phyloP scores from a whole-genome alignment of 495 filamentous ascomycete species.

The Penicillium chermesinum region DNA sequence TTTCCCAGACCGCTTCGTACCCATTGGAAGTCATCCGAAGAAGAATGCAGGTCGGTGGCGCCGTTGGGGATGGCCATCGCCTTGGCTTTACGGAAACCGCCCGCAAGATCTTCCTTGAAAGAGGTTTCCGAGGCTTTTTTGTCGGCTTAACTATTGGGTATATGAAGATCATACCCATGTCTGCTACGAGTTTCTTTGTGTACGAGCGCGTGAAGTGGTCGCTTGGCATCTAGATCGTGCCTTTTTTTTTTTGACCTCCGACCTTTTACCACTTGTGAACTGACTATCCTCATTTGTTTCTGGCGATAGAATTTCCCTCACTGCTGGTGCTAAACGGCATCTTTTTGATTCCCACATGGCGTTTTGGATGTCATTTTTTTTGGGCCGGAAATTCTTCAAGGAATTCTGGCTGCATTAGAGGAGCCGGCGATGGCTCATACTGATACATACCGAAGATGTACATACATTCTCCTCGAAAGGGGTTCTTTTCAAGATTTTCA shows the following conservation, averaged over 20 bases:
- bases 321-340: conserved; percentile 2
- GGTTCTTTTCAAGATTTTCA: too few species aligned
- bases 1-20: conserved; percentile 88
- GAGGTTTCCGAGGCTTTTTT: conserved; percentile 79
- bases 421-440: conserved; percentile 8
- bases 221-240: conserved; percentile 57
- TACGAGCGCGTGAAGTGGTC: conserved; percentile 79
- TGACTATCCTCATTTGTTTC: neutral
- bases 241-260: conserved; percentile 2
- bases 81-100: conserved; percentile 76
- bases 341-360: conserved; percentile 18
- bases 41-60: conserved; percentile 93
- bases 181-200: conserved; percentile 67
- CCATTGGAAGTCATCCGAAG: conserved; percentile 88
- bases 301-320: conserved; percentile 10
- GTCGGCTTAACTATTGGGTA: conserved; percentile 94
- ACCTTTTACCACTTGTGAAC: neutral
- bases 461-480: conserved; percentile 3
- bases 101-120: conserved; percentile 64
- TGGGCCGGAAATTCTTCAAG: neutral
- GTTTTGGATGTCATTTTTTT: conserved; percentile 15
- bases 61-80: conserved; percentile 80
- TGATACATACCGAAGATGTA: conserved; percentile 12
- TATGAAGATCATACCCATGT: conserved; percentile 88
- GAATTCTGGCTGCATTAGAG: conserved; percentile 12